A percentile compares a stretch with the other conserved stretches of the same genome.
Conservation (phyloP, 2,329 filamentous ascomycete genomes). For the Thermomyces lanuginosus region DNA sequence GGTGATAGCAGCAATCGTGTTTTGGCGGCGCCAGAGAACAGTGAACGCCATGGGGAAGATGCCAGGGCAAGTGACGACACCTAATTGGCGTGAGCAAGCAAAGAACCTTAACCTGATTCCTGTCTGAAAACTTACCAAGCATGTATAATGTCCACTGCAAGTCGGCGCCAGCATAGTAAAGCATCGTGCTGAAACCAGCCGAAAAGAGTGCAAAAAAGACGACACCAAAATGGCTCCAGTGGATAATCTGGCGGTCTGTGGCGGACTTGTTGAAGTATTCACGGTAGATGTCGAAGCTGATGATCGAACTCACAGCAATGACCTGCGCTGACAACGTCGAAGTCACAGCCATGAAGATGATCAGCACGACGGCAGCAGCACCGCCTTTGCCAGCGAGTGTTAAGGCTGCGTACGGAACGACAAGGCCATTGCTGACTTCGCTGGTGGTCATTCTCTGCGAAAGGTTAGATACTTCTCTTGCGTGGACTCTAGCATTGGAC, state of each 20-base stretch:
- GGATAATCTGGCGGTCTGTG: conserved; percentile 34
- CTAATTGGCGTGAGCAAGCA: too few species aligned
- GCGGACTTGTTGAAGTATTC: conserved; percentile 34
- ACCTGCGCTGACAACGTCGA: conserved; percentile 37
- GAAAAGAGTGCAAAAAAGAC: conserved; percentile 37
- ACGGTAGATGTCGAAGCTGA: conserved; percentile 39
- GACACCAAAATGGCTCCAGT: conserved; percentile 37
- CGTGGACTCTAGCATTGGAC: conserved; percentile 4
- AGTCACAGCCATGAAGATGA: conserved; percentile 28
- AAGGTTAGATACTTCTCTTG: not conserved
- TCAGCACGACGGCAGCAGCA: conserved; percentile 20
- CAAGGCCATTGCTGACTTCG: conserved; percentile 22
- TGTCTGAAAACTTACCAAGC: conserved; percentile 25
- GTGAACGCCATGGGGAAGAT: conserved; percentile 40
- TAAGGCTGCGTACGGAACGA: conserved; percentile 24
- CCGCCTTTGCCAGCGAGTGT: conserved; percentile 25
- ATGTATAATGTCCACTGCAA: conserved; percentile 41
- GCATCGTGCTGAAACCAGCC: conserved; percentile 35
- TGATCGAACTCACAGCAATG: conserved; percentile 38
- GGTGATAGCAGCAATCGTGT: conserved; percentile 33
- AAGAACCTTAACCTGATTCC: too few species aligned
- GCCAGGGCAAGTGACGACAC: conserved; percentile 37
- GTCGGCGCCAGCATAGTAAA: conserved; percentile 39
- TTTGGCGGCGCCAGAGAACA: conserved; percentile 37
- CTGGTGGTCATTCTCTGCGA: conserved; percentile 20